Base-by-base conservation (phyloP, 2,329 filamentous ascomycete genomes). In the Cladophialophora carrionii region DNA sequence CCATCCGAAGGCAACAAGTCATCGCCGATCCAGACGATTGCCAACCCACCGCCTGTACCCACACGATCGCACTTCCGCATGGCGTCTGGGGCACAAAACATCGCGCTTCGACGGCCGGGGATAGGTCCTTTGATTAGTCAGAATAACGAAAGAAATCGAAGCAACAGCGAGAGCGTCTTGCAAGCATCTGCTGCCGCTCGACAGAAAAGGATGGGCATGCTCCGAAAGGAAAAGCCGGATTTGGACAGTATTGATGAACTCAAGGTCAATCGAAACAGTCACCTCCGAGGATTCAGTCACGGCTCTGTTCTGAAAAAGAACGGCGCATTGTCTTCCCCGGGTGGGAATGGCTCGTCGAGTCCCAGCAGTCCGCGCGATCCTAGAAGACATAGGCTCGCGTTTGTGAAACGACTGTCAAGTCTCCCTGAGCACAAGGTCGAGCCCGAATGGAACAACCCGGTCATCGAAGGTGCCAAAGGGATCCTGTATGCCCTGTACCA, bases 51-150 rank as follows among this genome's bases (percentile, higher is more conserved):
- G 2, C 90, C 90, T 0, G 90, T 96, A 65, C 92, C 92, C 0
- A 85, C 86, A 4, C 85, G 90, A 66, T 95, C 92, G 2, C 92
- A 96, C 75, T 91, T 91, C 71, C 87, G 93, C 32, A 78, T 81
- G 62, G 75, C 78, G 3, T 82, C 73, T 29, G 68, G 72, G 12
- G 70, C 68, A 43, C 74, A 78, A 41, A 74, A 73, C 64, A 73
- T 77, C 6, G 79, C 85, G 5, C 80, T 87, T 53, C 86, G 90
- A 62, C 83, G 89, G 63, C 90, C 92, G 0, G 87, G 88, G 1
- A 84, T 92, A n/a, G 87, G 90, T 77, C 91, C 85, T n/a, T 14
- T 70, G 43, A 66, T 71, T 20, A 75, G 85, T 34, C 76, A 88
- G 2, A 87, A 87, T 20, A 94, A 77, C 67, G 81, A 83, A 68